Conservation (phyloP, 305 asterid species). For the Euphrasia arctica region DNA sequence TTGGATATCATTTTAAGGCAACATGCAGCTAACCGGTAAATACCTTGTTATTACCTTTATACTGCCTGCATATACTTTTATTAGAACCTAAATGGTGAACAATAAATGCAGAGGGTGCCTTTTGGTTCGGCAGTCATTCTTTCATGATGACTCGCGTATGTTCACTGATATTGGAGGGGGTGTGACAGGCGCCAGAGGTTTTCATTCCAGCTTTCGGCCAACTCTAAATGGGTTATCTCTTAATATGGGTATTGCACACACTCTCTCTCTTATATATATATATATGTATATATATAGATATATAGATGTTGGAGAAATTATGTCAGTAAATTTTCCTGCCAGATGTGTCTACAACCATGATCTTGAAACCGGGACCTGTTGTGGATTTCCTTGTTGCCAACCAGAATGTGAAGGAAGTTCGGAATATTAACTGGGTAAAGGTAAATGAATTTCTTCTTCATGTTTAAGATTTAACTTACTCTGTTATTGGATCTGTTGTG, state of each 20-base stretch:
- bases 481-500: slow-evolving; percentile 25
- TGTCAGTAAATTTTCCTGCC: slow-evolving; percentile 23
- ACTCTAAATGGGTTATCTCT: slow-evolving; percentile 81
- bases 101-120: slow-evolving; percentile 75
- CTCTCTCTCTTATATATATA: background rate
- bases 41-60: slow-evolving; percentile 2
- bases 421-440: slow-evolving; percentile 78
- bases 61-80: slow-evolving; percentile 16
- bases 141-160: slow-evolving; percentile 71
- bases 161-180: slow-evolving; percentile 91
- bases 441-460: slow-evolving; percentile 36
- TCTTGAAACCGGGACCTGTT: slow-evolving; percentile 89
- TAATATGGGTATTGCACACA: slow-evolving; percentile 62
- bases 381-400: slow-evolving; percentile 71
- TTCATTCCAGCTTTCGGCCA: slow-evolving; percentile 82
- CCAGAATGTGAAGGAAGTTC: slow-evolving; percentile 74
- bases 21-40: slow-evolving; percentile 79
- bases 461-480: slow-evolving; percentile 6
- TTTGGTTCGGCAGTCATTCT: slow-evolving; percentile 88
- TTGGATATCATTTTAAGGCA: slow-evolving; percentile 79
- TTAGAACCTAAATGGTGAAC: slow-evolving; percentile 29
- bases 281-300: too few species aligned
- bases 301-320: too few species aligned
- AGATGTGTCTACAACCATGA: slow-evolving; percentile 91
- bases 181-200: slow-evolving; percentile 62